Evolutionary conservation across 2,329 filamentous ascomycete genomes (phyloP).

Genomic region (Penicillium thymicola): DNA sequence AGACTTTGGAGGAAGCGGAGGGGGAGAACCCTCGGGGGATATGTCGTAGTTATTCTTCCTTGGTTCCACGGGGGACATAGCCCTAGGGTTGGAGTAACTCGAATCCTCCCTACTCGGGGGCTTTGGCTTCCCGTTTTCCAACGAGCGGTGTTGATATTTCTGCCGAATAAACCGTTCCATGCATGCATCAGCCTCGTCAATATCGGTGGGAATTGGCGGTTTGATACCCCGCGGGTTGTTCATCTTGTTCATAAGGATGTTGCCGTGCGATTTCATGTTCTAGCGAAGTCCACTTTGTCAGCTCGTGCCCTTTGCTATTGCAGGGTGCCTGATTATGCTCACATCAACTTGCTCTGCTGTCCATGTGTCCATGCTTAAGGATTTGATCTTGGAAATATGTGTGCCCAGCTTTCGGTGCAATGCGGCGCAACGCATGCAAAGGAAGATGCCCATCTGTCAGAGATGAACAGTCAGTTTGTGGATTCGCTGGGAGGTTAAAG

Average conservation of each 20-base stretch:
- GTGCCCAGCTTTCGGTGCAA: conserved; percentile 96
- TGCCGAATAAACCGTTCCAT: conserved; percentile 95
- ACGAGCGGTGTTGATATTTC: conserved; percentile 75
- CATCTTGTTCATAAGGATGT: conserved; percentile 76
- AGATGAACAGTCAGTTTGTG: conserved; percentile 16
- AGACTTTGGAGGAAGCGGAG: conserved; percentile 58
- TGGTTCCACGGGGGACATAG: conserved; percentile 4
- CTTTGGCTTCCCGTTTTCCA: conserved; percentile 47
- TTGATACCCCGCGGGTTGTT: conserved; percentile 85
- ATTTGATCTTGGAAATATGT: conserved; percentile 98
- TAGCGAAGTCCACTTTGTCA: conserved; percentile 62
- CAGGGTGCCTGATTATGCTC: conserved; percentile 36
- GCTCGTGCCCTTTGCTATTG: conserved; percentile 56
- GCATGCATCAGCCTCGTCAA: conserved; percentile 85
- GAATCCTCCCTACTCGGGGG: conserved; percentile 53
- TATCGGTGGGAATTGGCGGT: conserved; percentile 81
- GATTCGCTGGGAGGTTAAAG: conserved; percentile 1
- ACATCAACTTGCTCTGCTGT: conserved; percentile 94
- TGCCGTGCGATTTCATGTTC: conserved; percentile 94
- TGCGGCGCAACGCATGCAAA: conserved; percentile 95
- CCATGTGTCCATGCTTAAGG: conserved; percentile 98
- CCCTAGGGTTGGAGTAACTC: conserved; percentile 46
- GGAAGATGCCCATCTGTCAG: conserved; percentile 79
- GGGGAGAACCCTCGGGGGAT: conserved; percentile 55
- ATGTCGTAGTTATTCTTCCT: conserved; percentile 4